Evolutionary conservation across 345 rosid genomes (phyloP).

Genomic region (Balakata baccata): DNA sequence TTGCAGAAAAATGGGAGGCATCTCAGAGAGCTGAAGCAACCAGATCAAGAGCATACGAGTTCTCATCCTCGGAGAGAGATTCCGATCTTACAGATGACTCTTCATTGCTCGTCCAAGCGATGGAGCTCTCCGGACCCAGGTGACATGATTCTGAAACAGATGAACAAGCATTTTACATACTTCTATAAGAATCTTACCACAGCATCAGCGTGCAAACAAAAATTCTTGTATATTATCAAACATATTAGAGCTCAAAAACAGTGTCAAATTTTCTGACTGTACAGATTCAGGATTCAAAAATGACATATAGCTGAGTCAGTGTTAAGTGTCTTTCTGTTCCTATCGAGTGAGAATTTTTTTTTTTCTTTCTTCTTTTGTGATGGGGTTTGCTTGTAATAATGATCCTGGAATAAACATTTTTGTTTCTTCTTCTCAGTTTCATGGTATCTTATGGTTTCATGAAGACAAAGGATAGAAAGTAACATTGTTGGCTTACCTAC

Average conservation of each 20-base stretch:
- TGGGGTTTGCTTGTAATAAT: constrained; percentile 24
- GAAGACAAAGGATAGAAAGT: background rate
- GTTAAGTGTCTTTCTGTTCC: constrained; percentile 12
- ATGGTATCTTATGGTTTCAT: background rate
- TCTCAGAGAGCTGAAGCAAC: constrained; percentile 70
- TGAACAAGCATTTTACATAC: background rate
- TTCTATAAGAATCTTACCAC: background rate
- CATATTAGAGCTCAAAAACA: constrained; percentile 21
- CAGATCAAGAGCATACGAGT: constrained; percentile 58
- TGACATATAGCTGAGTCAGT: constrained; percentile 26
- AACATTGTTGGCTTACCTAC: background rate
- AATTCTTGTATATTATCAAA: constrained; percentile 29
- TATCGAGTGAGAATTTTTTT: constrained; percentile 16
- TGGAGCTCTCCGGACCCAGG: constrained; percentile 98
- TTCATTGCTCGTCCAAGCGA: constrained; percentile 65
- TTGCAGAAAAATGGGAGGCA: constrained; percentile 97
- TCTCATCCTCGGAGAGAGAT: constrained; percentile 68
- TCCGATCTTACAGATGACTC: constrained; percentile 93
- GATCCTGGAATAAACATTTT: constrained; percentile 3
- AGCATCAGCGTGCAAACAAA: constrained; percentile 16
- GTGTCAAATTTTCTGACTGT: constrained; percentile 33
- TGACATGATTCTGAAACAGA: constrained; percentile 32
- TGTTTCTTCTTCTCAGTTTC: constrained; percentile 2
- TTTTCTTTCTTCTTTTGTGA: constrained; percentile 8
- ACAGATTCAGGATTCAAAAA: constrained; percentile 33